Evolutionary conservation across 179 eudicot genomes (phyloP).

Genomic region (Dionaea muscipula): DNA sequence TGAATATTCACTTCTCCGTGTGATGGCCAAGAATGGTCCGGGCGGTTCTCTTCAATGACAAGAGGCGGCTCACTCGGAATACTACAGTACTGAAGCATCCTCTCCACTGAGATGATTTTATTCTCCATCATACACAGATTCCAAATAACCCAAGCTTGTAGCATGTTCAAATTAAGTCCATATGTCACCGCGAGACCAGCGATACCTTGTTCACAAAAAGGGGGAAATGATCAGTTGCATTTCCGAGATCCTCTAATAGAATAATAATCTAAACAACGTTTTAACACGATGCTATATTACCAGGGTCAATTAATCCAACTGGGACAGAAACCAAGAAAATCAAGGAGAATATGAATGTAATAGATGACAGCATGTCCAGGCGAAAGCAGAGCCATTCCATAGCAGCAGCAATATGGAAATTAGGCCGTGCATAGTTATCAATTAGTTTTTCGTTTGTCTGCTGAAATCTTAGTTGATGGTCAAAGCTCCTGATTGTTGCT

Average conservation of each 20-base stretch:
- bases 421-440: slow-evolving; percentile 52
- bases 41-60: slow-evolving; percentile 26
- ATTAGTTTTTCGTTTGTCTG: slow-evolving; percentile 40
- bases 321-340: slow-evolving; percentile 62
- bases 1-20: slow-evolving; percentile 38
- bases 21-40: slow-evolving; percentile 30
- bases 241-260: slow-evolving; percentile 8
- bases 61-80: slow-evolving; percentile 32
- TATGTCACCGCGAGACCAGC: slow-evolving; percentile 40
- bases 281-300: slow-evolving; percentile 19
- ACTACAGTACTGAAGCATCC: slow-evolving; percentile 29
- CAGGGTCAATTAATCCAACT: slow-evolving; percentile 59
- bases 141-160: slow-evolving; percentile 27
- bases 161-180: slow-evolving; percentile 25
- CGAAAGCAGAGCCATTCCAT: slow-evolving; percentile 77
- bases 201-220: slow-evolving; percentile 15
- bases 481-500: slow-evolving; percentile 70
- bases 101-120: slow-evolving; percentile 38
- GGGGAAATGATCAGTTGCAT: slow-evolving; percentile 10
- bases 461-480: slow-evolving; percentile 55
- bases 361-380: slow-evolving; percentile 49
- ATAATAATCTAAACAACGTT: neutral
- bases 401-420: slow-evolving; percentile 48
- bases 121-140: slow-evolving; percentile 27
- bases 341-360: slow-evolving; percentile 50